Conservation (phyloP, 2,329 filamentous ascomycete species). For the Blastomyces emzantsi region DNA sequence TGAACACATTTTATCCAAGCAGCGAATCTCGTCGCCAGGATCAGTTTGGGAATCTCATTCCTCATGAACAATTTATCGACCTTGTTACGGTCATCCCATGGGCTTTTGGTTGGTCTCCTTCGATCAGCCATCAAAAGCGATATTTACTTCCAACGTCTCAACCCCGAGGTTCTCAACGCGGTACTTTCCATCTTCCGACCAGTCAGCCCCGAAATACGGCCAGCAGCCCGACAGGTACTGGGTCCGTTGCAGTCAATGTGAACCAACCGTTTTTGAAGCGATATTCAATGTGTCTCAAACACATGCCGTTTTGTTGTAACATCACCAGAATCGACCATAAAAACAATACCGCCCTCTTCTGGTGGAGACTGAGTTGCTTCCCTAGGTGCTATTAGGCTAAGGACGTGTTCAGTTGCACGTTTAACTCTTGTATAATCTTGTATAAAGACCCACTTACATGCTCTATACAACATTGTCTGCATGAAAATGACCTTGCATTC, state of each 20-base stretch:
- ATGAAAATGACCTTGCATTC: too few relatives aligned
- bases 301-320: background rate
- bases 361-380: too few relatives aligned
- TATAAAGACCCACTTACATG: too few relatives aligned
- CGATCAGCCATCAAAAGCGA: background rate
- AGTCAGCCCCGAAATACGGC: background rate
- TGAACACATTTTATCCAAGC: background rate
- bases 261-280: background rate
- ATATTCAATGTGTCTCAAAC: background rate
- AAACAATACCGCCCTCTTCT: background rate
- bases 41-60: too few relatives aligned
- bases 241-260: background rate
- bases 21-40: background rate
- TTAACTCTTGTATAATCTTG: too few relatives aligned
- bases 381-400: background rate
- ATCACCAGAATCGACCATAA: constrained; percentile 3
- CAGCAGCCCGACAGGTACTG: background rate
- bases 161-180: background rate
- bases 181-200: background rate
- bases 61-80: background rate
- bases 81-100: background rate
- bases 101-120: background rate
- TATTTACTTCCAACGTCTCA: background rate
- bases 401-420: too few relatives aligned
- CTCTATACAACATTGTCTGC: too few relatives aligned